Base-by-base conservation (phyloP, 2,329 filamentous ascomycete species). In the Cladophialophora exuberans region DNA sequence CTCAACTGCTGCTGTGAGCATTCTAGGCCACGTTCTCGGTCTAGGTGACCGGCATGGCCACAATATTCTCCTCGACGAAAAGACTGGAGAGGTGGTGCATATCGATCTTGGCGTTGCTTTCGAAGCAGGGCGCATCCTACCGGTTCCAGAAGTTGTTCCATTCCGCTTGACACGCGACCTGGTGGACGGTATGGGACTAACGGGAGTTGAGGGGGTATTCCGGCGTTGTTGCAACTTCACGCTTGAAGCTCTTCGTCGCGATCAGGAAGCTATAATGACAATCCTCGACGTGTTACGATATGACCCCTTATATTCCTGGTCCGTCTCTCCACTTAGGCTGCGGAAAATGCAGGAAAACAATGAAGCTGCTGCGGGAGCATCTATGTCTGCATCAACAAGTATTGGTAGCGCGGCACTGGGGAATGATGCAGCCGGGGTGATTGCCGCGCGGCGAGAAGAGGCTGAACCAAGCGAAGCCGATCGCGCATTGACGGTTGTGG, bases 201-300 rank as follows among this genome's bases (percentile, higher is more conserved):
- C 90, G 2, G 90, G 89, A 66, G 96, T 92, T 0, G 95, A 99
- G 71, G 94, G 94, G 3, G 91, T 97, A 0, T 99, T 97, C 76
- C 84, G 94, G 6, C 85, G 95, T n/a, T 97, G 93, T 73, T 99
- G 94, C 71, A 95, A 99, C 70, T 97, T 97, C 70, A 97, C 92
- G 0, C 83, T 99, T 26, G 91, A 97, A 59, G 92, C 95, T 1
- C 78, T 99, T 30, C 86, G 94, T n/a, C 89, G 96, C 65, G 94
- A 99, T 70, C 89, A 89, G 10, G 95, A 96, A 69, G 92, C 88
- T 39, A 99, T 99, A 75, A 97, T 97, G 92, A 97, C 94, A 0
- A 91, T 99, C 49, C 83, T 99, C 17, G 95, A 99, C 68, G 95
- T 99, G 18, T 77, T 99, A 56, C 88, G 95, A n/a, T 97, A 97